A percentile compares a stretch with the other conserved stretches of the same genome.
Evolutionary conservation across 2,329 filamentous ascomycete species (phyloP).

Genomic region (Aspergillus neoniger): DNA sequence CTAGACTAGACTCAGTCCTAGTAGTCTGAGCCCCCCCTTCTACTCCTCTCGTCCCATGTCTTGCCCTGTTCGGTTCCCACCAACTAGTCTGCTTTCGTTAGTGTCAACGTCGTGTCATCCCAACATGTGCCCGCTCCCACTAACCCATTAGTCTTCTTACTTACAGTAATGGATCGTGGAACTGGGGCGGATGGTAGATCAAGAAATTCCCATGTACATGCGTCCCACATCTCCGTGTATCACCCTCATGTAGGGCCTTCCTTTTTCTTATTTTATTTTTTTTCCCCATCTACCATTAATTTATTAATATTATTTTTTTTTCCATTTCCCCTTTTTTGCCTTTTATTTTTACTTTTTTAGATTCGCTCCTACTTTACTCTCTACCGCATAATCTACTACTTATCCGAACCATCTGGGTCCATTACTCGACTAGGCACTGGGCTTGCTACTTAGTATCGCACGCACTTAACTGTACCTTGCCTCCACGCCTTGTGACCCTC

Average conservation of each 20-base stretch:
- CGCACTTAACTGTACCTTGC: conserved; percentile 23
- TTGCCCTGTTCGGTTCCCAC: conserved; percentile 15
- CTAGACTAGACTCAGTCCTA: conserved; percentile 11
- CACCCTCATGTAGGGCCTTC: conserved; percentile 19
- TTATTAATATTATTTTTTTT: conserved; percentile 1
- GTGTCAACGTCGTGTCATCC: conserved; percentile 44
- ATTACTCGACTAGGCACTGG: conserved; percentile 15
- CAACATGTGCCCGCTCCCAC: conserved; percentile 28
- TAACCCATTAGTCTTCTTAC: conserved; percentile 2
- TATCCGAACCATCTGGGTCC: conserved; percentile 16
- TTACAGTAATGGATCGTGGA: conserved; percentile 35
- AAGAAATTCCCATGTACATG: conserved; percentile 21
- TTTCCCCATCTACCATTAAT: neutral
- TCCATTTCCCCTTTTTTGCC: conserved; percentile 8
- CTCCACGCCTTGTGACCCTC: conserved; percentile 24
- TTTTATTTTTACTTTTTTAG: neutral
- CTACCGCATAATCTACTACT: conserved; percentile 4
- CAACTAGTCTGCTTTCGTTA: conserved; percentile 33
- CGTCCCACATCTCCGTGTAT: conserved; percentile 12
- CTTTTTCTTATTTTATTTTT: conserved; percentile 16
- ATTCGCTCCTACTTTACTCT: neutral
- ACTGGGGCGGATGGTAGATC: conserved; percentile 40
- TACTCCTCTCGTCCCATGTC: conserved; percentile 15
- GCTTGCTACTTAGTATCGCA: neutral
- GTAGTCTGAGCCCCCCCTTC: conserved; percentile 8